Percentiles rank a stretch among this genome's conserved stretches.
Conservation (phyloP, 345 rosid genomes). For the Eucalyptus grandis region DNA sequence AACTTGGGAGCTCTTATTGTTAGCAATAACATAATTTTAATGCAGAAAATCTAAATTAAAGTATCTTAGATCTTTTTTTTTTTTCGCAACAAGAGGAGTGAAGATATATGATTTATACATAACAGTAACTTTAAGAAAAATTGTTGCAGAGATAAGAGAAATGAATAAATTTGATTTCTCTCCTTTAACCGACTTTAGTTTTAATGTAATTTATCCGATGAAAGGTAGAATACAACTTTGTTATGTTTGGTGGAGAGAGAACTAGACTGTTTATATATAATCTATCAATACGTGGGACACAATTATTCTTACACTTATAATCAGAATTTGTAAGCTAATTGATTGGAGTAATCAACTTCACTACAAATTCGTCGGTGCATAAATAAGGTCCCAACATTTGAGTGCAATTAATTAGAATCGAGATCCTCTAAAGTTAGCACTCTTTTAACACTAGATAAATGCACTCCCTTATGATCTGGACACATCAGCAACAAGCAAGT, state of each 20-base stretch:
- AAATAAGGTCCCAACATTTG: not conserved
- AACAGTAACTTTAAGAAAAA: accelerated
- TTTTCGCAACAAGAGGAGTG: not conserved
- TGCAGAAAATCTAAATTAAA: not conserved
- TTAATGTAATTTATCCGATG: not conserved
- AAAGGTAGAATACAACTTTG: not conserved
- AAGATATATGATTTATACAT: not conserved
- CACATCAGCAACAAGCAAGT: not conserved
- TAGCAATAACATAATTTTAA: not conserved
- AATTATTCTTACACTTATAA: not conserved
- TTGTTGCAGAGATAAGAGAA: accelerated
- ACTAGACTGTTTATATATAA: not conserved
- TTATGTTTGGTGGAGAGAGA: not conserved
- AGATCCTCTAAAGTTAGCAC: not conserved
- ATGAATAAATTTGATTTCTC: not conserved
- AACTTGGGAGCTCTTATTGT: not conserved
- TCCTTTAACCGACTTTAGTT: too few relatives aligned
- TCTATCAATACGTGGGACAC: not conserved
- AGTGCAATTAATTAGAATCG: not conserved
- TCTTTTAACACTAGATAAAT: not conserved
- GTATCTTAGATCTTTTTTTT: not conserved
- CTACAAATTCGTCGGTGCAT: not conserved
- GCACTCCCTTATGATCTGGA: not conserved
- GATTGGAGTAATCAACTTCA: not conserved
- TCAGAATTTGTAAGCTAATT: not conserved